Conservation (phyloP, 1,139 yeast species). For the Pichia sp. region DNA sequence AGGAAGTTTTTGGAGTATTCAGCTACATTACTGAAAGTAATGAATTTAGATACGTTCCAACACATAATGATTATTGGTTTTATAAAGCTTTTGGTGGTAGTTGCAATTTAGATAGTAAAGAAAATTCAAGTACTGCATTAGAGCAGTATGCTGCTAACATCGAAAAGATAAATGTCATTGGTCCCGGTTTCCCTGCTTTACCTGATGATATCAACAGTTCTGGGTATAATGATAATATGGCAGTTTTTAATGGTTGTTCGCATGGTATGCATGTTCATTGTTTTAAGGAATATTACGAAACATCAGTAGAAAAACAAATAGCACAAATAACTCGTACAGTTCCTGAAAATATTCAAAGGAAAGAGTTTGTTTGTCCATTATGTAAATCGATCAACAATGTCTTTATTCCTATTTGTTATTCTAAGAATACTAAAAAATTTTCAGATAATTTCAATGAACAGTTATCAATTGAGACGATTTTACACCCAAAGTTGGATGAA, state of each 20-base stretch:
- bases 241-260: slow-evolving; percentile 78
- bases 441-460: slow-evolving; percentile 13
- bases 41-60: slow-evolving; percentile 59
- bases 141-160: slow-evolving; percentile 32
- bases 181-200: slow-evolving; percentile 58
- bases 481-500: slow-evolving; percentile 17
- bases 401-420: slow-evolving; percentile 67
- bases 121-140: neutral
- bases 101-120: slow-evolving; percentile 41
- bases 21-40: slow-evolving; percentile 55
- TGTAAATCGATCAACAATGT: slow-evolving; percentile 84
- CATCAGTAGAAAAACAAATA: slow-evolving; percentile 45
- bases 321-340: slow-evolving; percentile 74
- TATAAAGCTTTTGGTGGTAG: slow-evolving; percentile 54
- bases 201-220: slow-evolving; percentile 19
- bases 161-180: slow-evolving; percentile 43
- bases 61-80: slow-evolving; percentile 59
- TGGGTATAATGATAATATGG: slow-evolving; percentile 37
- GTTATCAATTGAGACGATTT: slow-evolving; percentile 1
- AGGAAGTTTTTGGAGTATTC: slow-evolving; percentile 72
- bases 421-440: slow-evolving; percentile 30
- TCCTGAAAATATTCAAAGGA: slow-evolving; percentile 66
- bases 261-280: slow-evolving; percentile 91
- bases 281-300: slow-evolving; percentile 54
- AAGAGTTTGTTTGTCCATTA: slow-evolving; percentile 81